These are phyloP conservation scores for Pseudopyricularia javanii DNA, from an alignment of 2,329 filamentous ascomycete genomes.

Conservation along the genomic window DNA sequence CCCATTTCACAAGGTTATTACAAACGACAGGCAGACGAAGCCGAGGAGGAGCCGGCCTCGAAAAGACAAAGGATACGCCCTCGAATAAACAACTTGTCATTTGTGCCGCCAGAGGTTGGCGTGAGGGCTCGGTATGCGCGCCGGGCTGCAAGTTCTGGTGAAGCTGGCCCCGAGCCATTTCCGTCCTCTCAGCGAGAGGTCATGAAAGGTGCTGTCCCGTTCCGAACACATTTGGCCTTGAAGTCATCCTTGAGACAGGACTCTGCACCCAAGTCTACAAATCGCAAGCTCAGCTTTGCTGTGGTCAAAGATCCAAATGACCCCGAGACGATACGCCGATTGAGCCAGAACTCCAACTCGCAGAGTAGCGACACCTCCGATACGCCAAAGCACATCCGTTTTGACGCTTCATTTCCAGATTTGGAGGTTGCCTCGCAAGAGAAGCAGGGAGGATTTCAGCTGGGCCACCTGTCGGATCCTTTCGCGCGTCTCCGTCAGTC, in stretches of 20 bases:
- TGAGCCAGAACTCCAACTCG: slow-evolving; percentile 52
- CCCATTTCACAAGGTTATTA: not conserved
- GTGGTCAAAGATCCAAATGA: slow-evolving; percentile 68
- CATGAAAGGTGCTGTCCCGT: not conserved
- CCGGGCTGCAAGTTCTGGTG: not conserved
- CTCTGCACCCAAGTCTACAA: slow-evolving; percentile 21
- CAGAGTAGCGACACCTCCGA: slow-evolving; percentile 30
- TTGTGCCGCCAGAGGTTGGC: not conserved
- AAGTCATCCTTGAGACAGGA: slow-evolving; percentile 18
- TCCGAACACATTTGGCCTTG: not conserved
- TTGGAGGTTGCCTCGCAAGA: not conserved
- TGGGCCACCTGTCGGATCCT: not conserved
- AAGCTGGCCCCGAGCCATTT: not conserved
- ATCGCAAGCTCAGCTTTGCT: slow-evolving; percentile 46
- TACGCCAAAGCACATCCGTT: slow-evolving; percentile 18
- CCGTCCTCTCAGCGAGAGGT: not conserved
- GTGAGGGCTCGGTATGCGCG: not conserved
- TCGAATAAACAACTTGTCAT: not conserved
- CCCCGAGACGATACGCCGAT: slow-evolving; percentile 45
- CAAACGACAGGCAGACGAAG: not conserved
- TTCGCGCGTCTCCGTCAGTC: not conserved
- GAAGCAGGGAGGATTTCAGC: not conserved
- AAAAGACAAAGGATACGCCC: slow-evolving; percentile 5
- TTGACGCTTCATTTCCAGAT: slow-evolving; percentile 11
- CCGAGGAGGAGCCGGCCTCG: not conserved